Percentiles rank a stretch among this genome's conserved stretches.
Conservation (phyloP, 176 grass and related monocot genomes). For the Phoenix dactylifera region DNA sequence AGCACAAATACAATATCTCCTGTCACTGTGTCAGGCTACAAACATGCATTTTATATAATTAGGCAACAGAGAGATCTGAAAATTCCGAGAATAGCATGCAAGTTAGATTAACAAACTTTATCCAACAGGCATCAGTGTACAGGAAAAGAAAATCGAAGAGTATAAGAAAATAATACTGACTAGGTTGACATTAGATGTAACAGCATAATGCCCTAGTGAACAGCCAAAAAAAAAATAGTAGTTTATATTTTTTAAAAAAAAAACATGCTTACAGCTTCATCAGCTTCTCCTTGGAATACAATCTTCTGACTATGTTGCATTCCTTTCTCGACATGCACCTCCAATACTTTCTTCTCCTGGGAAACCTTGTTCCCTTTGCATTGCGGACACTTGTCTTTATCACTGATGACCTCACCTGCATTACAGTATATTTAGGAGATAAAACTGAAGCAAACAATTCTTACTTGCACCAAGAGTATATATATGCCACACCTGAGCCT, state of each 20-base stretch:
- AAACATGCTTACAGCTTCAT: slow-evolving; percentile 64
- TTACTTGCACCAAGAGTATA: neutral
- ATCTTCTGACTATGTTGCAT: slow-evolving; percentile 95
- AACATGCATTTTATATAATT: neutral
- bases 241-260: too few species aligned
- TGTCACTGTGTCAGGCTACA: slow-evolving; percentile 82
- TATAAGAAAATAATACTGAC: too few species aligned
- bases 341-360: slow-evolving; percentile 84
- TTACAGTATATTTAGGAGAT: neutral
- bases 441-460: neutral
- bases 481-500: slow-evolving; percentile 41
- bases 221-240: too few species aligned
- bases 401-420: slow-evolving; percentile 83
- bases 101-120: too few species aligned
- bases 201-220: too few species aligned
- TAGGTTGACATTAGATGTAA: too few species aligned
- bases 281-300: slow-evolving; percentile 90
- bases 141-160: too few species aligned
- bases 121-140: too few species aligned
- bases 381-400: slow-evolving; percentile 73
- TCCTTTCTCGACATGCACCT: slow-evolving; percentile 94
- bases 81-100: too few species aligned
- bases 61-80: too few species aligned
- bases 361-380: slow-evolving; percentile 66
- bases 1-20: slow-evolving; percentile 89